These are phyloP conservation scores for Metarhizium humberi DNA, from an alignment of 2,329 filamentous ascomycete genomes.

Conservation along the genomic window DNA sequence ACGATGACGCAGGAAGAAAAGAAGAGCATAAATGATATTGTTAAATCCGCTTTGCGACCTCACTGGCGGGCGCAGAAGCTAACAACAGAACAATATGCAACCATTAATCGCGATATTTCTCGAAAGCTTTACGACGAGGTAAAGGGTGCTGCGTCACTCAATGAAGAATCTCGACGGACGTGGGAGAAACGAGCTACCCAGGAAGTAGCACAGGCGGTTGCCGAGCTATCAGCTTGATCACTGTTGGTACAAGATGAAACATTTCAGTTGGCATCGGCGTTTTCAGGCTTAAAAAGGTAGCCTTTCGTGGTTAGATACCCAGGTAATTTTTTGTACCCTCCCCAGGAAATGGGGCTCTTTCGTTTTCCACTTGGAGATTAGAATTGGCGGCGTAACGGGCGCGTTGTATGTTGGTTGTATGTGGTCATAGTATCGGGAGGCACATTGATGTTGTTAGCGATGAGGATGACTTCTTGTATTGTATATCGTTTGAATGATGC, in stretches of 20 bases:
- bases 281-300: conserved; percentile 5
- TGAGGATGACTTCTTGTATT: conserved; percentile 5
- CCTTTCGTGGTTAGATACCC: conserved; percentile 22
- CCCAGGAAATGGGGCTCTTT: conserved; percentile 5
- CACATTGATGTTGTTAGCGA: conserved; percentile 6
- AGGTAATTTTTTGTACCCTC: conserved; percentile 12
- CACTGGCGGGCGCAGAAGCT: conserved; percentile 73
- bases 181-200: conserved; percentile 70
- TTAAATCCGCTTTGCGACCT: conserved; percentile 72
- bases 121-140: conserved; percentile 74
- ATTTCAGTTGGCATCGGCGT: conserved; percentile 21
- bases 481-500: conserved; percentile 8
- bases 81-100: conserved; percentile 82
- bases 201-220: conserved; percentile 70
- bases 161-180: conserved; percentile 54
- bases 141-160: conserved; percentile 45
- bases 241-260: conserved; percentile 13
- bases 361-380: conserved; percentile 5
- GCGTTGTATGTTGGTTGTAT: conserved; percentile 6
- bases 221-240: conserved; percentile 40
- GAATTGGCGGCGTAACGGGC: conserved; percentile 8
- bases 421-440: conserved; percentile 6
- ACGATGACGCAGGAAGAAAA: conserved; percentile 73
- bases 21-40: conserved; percentile 79
- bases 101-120: conserved; percentile 84